Base-by-base conservation (phyloP, 495 filamentous ascomycete species). In the Staphylotrichum longicolle region DNA sequence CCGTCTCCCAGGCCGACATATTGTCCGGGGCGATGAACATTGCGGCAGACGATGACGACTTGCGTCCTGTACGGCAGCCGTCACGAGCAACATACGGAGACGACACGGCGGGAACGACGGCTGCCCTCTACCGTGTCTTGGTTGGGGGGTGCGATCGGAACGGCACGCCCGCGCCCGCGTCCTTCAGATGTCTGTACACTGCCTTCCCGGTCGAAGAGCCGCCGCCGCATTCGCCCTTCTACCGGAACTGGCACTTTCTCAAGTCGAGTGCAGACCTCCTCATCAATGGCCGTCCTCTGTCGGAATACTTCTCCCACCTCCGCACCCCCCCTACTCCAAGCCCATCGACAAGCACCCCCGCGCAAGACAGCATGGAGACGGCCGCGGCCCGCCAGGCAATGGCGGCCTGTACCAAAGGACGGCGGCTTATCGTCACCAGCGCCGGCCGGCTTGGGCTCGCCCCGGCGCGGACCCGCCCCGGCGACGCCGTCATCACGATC, bases 201-300 rank as follows among this genome's bases (percentile, higher is more conserved):
- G 57, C 57, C 9, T 60, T 60, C 35, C 46, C 57, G 5, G 57
- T 52, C 35, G 57, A 39, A 32, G 57, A 60, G n/a, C 57, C 57
- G 10, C 46, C 57, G 9, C 20, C 5, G 42, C 4, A 42, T 6
- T 60, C 47, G 8, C 3, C 47, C 7, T 60, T 60, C 47, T 52
- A 60, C 20, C 46, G 57, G 2, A 60, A 51, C 57, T 60, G 57
- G 57, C 57, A 60, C 34, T 60, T 60, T n/a, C 57, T 60, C 46
- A 60, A 52, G 3, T 60, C 57, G 2, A 60, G 47, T 30, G 57
- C 57, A 7, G 34, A 60, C 14, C 20, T 60, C 32, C 4, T 60
- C 6, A 30, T 60, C 14, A 3, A 55, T 30, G 52, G 42, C 49
- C 35, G 27, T n/a, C 59, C 27, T 2, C 59, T 55, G 33, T 39